Conservation (phyloP, 768 basidiomycete species). For the Clavulina sp. region DNA sequence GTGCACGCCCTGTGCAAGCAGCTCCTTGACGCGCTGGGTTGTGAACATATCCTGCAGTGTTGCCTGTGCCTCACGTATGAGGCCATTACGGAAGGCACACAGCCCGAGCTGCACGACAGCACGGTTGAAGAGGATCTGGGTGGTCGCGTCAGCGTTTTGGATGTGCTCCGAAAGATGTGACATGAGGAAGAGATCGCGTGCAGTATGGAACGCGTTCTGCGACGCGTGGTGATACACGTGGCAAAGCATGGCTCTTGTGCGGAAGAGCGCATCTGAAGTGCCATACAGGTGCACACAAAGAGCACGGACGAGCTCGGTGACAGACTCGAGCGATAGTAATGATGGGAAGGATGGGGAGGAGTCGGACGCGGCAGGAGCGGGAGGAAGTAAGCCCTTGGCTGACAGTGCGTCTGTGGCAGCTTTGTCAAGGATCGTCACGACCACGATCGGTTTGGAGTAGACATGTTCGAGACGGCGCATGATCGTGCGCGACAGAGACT, state of each 20-base stretch:
- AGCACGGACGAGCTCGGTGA: constrained; percentile 67
- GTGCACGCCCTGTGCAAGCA: constrained; percentile 92
- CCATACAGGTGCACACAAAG: constrained; percentile 89
- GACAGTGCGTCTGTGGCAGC: constrained; percentile 31
- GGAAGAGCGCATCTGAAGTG: constrained; percentile 74
- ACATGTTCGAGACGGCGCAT: constrained; percentile 96
- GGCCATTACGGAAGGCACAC: constrained; percentile 87
- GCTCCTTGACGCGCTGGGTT: constrained; percentile 91
- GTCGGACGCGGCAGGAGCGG: too few relatives aligned
- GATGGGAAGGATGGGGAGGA: constrained; percentile 42
- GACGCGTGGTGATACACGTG: constrained; percentile 96
- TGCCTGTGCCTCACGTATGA: constrained; percentile 85
- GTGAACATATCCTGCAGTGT: constrained; percentile 92
- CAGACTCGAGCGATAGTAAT: constrained; percentile 34
- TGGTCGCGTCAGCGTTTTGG: constrained; percentile 87
- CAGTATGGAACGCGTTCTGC: constrained; percentile 90
- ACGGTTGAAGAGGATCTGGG: constrained; percentile 96
- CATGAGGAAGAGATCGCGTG: constrained; percentile 97
- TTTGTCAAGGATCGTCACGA: constrained; percentile 77
- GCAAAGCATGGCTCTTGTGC: constrained; percentile 91
- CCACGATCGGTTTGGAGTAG: constrained; percentile 78
- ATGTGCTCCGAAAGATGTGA: constrained; percentile 96
- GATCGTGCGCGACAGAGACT: constrained; percentile 70
- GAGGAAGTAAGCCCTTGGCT: too few relatives aligned
- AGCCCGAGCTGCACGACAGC: constrained; percentile 94